These are phyloP conservation scores for Sungouiozyma intestinalis DNA, from an alignment of 805 yeast species.

Conservation along the genomic window DNA sequence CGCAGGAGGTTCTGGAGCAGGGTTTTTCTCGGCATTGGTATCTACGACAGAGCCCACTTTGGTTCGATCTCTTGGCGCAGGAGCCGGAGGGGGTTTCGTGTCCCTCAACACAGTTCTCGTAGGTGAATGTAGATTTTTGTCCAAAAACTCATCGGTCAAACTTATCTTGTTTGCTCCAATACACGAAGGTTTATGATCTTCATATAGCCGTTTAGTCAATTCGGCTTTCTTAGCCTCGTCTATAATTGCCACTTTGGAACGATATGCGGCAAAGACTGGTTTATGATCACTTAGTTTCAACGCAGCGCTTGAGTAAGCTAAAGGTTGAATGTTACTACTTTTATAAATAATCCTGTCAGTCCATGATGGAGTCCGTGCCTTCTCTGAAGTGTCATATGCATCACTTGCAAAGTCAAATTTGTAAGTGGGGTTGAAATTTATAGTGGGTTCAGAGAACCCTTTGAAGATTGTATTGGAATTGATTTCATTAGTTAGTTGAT, in stretches of 20 bases:
- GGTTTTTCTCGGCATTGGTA: neutral
- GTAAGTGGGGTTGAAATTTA: conserved; percentile 81
- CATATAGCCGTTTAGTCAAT: conserved; percentile 47
- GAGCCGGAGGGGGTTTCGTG: neutral
- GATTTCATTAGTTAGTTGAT: conserved; percentile 73
- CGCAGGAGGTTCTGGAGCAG: neutral
- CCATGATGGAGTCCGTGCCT: conserved; percentile 92
- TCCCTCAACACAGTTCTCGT: neutral
- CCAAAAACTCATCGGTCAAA: neutral
- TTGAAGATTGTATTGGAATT: conserved; percentile 60
- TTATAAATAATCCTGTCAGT: conserved; percentile 75
- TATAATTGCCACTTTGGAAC: conserved; percentile 54
- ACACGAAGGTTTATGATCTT: neutral
- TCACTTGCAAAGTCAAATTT: conserved; percentile 81
- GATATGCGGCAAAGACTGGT: conserved; percentile 79
- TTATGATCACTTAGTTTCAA: conserved; percentile 76
- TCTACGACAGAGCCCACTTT: neutral
- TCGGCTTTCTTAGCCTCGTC: conserved; percentile 50
- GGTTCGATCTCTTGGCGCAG: neutral
- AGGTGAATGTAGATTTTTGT: neutral
- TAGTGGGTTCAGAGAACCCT: conserved; percentile 64
- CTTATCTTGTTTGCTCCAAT: neutral
- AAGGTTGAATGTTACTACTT: conserved; percentile 47
- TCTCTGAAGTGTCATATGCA: conserved; percentile 79
- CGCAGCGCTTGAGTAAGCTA: conserved; percentile 58